These are phyloP conservation scores for Epichloe glyceriae DNA, from an alignment of 2,329 filamentous ascomycete genomes.

Conservation along the genomic window DNA sequence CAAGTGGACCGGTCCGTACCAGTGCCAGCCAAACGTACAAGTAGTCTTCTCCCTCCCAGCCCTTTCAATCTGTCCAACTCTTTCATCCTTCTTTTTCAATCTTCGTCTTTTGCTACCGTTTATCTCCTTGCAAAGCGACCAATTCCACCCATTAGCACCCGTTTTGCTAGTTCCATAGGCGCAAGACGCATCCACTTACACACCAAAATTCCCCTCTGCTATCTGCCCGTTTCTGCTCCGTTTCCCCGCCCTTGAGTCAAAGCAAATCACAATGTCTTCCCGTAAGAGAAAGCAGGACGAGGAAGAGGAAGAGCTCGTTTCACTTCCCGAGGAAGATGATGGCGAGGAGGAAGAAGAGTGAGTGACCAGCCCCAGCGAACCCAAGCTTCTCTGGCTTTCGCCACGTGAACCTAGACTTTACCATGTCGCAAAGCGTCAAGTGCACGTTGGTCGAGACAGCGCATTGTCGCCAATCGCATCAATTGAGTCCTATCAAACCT, in stretches of 20 bases:
- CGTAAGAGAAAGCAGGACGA: conserved; percentile 49
- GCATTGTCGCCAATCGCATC: background rate
- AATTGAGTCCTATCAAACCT: too few species aligned
- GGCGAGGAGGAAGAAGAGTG: conserved; percentile 43
- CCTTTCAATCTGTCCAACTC: background rate
- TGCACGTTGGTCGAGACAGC: background rate
- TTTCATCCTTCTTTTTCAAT: background rate
- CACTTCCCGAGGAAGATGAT: conserved; percentile 38
- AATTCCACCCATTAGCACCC: conserved; percentile 1
- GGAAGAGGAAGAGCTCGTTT: conserved; percentile 41
- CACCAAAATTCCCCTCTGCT: background rate
- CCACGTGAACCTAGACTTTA: too few species aligned
- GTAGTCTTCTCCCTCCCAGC: conserved; percentile 7
- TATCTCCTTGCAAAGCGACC: background rate
- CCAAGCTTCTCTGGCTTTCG: background rate
- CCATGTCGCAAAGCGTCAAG: background rate
- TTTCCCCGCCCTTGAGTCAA: background rate
- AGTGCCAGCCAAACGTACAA: conserved; percentile 7
- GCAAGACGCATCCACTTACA: conserved; percentile 5
- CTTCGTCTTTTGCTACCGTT: background rate
- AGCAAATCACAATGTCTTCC: conserved; percentile 27
- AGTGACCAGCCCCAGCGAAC: conserved; percentile 14
- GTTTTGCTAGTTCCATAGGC: background rate
- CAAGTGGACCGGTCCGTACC: background rate
- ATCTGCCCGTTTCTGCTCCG: background rate